Evolutionary conservation across 23 red algal species (phyloP), one percentile per base, ranked within the genome.

Genomic region (Rhodosorus marinus): DNA sequence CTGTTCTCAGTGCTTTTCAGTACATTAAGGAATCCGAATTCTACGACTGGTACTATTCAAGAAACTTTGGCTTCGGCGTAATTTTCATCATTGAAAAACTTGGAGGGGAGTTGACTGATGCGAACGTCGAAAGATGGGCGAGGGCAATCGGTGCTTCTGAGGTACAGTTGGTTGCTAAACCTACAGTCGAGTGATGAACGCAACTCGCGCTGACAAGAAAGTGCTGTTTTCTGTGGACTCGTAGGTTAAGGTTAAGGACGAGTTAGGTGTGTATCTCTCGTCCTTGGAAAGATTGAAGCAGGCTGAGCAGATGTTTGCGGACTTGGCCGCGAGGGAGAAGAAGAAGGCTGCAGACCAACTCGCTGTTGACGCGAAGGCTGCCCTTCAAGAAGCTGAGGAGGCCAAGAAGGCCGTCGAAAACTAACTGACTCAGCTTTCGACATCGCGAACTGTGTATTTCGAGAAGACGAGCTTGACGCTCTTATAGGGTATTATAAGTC

Each of bases 251-350:
- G 17, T 43, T 17, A 43, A 43, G 38, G 38, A 43, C 38, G 76
- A 70, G 31, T 62, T 82, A 59, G 76, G 49, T 14, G 51, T 28
- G 52, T 92, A 92, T 43, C 62, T 66, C 14, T 46, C 49, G 8
- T 59, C 47, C 27, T 24, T 79, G 70, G 82, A 92, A 66, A 50
- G 62, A 29, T 43, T 92, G 25, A 78, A 78, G 29, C 53, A 59
- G 51, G 82, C 82, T 5, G 82, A 92, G 67, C 82, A 92, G 55
- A 55, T 92, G 36, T 92, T 78, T 57, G 82, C 82, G 0, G 82
- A 92, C 62, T 42, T 75, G 31, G 60, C 55, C 2, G 82, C 82
- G 5, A 34, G 82, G 43, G 72, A 92, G 40, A 67, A 60, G 9
- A 77, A 68, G 28, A 77, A 78, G 58, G 64, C 68, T 26, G 82